phyloP scores from a whole-genome alignment of 805 yeast species.

The Zygosaccharomyces lentus region DNA sequence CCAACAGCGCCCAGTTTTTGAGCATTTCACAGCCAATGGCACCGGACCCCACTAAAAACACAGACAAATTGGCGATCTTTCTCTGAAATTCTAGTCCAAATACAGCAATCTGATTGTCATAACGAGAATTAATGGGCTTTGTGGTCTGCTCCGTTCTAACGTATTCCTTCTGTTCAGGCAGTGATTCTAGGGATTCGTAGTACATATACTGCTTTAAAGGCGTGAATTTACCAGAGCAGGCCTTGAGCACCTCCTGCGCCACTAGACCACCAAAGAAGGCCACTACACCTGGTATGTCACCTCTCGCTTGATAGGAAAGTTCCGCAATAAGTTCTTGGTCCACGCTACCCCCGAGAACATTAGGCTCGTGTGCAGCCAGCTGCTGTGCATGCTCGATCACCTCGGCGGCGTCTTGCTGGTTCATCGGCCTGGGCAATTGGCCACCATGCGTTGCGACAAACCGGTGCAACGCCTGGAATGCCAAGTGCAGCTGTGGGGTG shows the following conservation, averaged over 20 bases:
- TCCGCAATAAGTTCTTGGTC: constrained; percentile 65
- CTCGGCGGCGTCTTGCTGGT: constrained; percentile 69
- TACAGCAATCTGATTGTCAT: constrained; percentile 94
- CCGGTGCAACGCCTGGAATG: constrained; percentile 81
- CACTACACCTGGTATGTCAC: constrained; percentile 84
- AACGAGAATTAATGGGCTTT: constrained; percentile 73
- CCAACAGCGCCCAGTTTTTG: constrained; percentile 97
- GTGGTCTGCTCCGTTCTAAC: constrained; percentile 69
- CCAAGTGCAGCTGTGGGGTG: constrained; percentile 85
- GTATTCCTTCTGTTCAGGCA: constrained; percentile 57
- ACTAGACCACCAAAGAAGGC: constrained; percentile 92
- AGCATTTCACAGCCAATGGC: constrained; percentile 99
- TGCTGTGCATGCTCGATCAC: constrained; percentile 55
- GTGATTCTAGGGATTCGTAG: constrained; percentile 89
- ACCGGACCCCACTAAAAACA: constrained; percentile 93
- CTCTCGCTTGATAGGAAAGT: constrained; percentile 78
- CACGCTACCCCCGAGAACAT: constrained; percentile 51
- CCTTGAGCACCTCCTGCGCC: constrained; percentile 95
- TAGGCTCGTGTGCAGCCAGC: constrained; percentile 49
- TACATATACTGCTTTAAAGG: constrained; percentile 90
- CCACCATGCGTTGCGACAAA: constrained; percentile 63
- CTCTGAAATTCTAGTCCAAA: constrained; percentile 79
- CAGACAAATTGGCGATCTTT: constrained; percentile 66
- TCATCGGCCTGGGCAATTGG: constrained; percentile 69
- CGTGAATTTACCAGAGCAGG: constrained; percentile 90